These are phyloP conservation scores for Candida berthetii DNA, from an alignment of 805 yeast species.

Conservation along the genomic window DNA sequence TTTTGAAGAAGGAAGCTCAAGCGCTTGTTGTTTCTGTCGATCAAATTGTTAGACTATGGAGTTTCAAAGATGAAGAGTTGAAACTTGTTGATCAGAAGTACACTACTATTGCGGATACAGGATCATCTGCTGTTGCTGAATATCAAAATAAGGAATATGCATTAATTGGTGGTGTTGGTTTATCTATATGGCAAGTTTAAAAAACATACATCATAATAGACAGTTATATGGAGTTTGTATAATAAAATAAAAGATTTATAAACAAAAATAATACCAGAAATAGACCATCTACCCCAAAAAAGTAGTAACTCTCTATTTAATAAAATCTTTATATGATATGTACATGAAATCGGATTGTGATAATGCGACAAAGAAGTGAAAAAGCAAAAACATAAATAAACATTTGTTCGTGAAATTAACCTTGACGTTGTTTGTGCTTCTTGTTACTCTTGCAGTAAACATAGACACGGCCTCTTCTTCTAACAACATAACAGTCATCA, in stretches of 20 bases:
- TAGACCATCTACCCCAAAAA: too few relatives aligned
- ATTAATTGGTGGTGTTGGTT: slow-evolving; percentile 77
- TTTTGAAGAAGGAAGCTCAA: slow-evolving; percentile 20
- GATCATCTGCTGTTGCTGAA: slow-evolving; percentile 46
- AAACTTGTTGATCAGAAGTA: slow-evolving; percentile 35
- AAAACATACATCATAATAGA: too few relatives aligned
- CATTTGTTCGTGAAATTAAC: too few relatives aligned
- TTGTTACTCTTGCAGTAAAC: slow-evolving; percentile 91
- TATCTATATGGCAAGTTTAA: slow-evolving; percentile 42
- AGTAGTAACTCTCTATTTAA: too few relatives aligned
- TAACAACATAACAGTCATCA: slow-evolving; percentile 83
- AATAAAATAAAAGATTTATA: too few relatives aligned
- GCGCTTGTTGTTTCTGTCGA: slow-evolving; percentile 75
- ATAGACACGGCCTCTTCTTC: slow-evolving; percentile 91
- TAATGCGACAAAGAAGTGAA: too few relatives aligned
- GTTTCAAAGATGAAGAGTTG: slow-evolving; percentile 20
- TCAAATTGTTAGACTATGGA: slow-evolving; percentile 71
- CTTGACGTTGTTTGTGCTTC: slow-evolving; percentile 93
- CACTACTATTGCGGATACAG: slow-evolving; percentile 90
- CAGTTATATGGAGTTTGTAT: too few relatives aligned
- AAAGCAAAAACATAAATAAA: too few relatives aligned
- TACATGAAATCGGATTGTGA: too few relatives aligned
- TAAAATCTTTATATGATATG: too few relatives aligned
- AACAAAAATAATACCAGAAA: too few relatives aligned
- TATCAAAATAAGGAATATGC: slow-evolving; percentile 24